Evolutionary conservation across 306 rosid genomes (phyloP).

Genomic region (Cajanus cajan): DNA sequence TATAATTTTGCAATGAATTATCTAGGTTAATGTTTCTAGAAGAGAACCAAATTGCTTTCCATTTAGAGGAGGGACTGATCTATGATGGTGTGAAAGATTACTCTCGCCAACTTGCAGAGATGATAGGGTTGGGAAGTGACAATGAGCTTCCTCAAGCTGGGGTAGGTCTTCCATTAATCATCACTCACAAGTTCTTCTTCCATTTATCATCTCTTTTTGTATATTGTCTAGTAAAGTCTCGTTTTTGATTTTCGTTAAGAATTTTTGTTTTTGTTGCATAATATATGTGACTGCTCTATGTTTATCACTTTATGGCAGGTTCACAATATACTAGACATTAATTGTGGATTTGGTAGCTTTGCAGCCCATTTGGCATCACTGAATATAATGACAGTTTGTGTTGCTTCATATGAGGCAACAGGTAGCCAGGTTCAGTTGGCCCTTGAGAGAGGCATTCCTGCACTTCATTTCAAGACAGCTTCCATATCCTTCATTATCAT

Average conservation of each 20-base stretch:
- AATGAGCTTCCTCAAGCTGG: conserved; percentile 73
- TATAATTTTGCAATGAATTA: conserved; percentile 9
- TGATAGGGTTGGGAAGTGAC: conserved; percentile 78
- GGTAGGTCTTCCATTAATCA: conserved; percentile 47
- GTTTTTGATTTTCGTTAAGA: neutral
- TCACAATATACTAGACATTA: conserved; percentile 65
- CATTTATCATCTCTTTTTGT: too few relatives aligned
- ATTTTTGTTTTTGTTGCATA: neutral
- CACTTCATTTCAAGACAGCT: conserved; percentile 71
- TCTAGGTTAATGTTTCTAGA: conserved; percentile 82
- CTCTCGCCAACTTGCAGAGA: conserved; percentile 81
- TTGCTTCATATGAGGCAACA: conserved; percentile 80
- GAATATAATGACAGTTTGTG: conserved; percentile 67
- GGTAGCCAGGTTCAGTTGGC: conserved; percentile 95
- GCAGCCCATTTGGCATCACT: conserved; percentile 77
- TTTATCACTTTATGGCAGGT: conserved; percentile 54
- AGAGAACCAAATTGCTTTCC: conserved; percentile 89
- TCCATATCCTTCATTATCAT: conserved; percentile 80
- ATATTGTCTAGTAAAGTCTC: neutral
- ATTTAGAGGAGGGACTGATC: conserved; percentile 69
- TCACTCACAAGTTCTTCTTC: neutral
- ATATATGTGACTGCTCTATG: conserved; percentile 14
- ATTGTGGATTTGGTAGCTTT: conserved; percentile 93
- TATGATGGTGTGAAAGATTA: conserved; percentile 80
- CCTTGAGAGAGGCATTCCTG: conserved; percentile 93